Evolutionary conservation across 805 yeast genomes (phyloP), one percentile per base, ranked within the genome.

Genomic region (Middelhovenomyces tepae): DNA sequence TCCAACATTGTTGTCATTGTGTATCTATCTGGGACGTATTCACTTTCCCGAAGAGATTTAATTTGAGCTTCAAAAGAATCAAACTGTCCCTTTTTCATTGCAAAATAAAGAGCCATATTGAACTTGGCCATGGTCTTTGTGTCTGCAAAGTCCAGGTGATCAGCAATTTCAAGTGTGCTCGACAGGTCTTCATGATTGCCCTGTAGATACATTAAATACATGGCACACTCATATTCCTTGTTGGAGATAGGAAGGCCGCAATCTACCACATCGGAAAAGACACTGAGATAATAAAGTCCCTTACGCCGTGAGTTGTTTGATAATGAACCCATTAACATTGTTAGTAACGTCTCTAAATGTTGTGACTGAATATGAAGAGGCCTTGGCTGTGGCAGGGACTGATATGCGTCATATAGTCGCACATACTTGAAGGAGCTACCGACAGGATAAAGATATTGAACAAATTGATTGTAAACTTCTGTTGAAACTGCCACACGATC

Each of bases 321-420:
- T 9, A 26, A 7, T n/a, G 19, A 16, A 26, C 31, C 26, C 34
- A 43, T 37, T 21, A 56, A 41, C 2, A 31, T 24, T 3, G 35
- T 19, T 18, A 62, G 16, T 5, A 61, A 37, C 7, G 43, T 47
- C 38, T 61, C 65, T 16, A 61, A 43, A 35, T 60, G 58, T 7
- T 31, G 38, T 1, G 50, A 39, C 4, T 42, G 37, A 13, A 62
- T 47, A 27, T 50, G 50, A 9, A 40, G 31, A 4, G 64, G 60
- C 20, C 53, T 52, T 8, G 60, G 62, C 13, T 38, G 27, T 2
- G 67, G 67, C 4, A 62, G 35, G 2, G 32, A 17, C 9, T 45
- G 24, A 38, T 57, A 59, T 2, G 47, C 48, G 1, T 37, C 27
- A 24, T 36, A 51, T 6, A 56, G 33, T n/a, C 27, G 19, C 9